Base-by-base conservation (phyloP, 805 yeast genomes). In the Cyberlindnera mycetangii region DNA sequence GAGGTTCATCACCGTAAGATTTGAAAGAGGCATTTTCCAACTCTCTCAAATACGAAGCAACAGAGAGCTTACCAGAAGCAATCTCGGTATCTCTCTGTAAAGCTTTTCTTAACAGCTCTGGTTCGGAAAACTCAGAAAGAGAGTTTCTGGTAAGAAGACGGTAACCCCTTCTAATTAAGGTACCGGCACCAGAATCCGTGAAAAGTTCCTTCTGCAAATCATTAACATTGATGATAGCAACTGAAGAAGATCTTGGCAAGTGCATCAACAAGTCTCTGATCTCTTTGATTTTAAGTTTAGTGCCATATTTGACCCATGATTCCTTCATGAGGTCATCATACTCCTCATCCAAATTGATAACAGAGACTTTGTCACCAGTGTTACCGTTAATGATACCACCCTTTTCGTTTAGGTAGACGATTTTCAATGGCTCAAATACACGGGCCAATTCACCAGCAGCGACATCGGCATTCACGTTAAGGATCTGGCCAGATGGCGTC, bases 101-200 rank as follows among this genome's bases (percentile, higher is more conserved):
- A 17, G 89, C 93, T 39, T 75, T 64, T 68, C 96, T 79, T 55
- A 93, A 76, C 42, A 80, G 69, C 60, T 87, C 96, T n/a, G 88
- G 78, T 48, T 82, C 79, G 22, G 67, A 56, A 63, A 90, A 85
- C 50, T 86, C 92, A 31, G 72, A 67, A 43, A 89, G 69, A 18
- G 85, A 77, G 58, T 79, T 76, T 64, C 89, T 81, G 59, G 80
- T 82, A 46, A 84, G 65, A 54, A 93, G 75, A 69, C 88, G 89
- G 71, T 92, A 88, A 51, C 99, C 99, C 68, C 99, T 83, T 77
- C 99, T 85, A 59, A 93, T 89, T 72, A 93, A 76, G 37, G 99
- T 93, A 62, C 99, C 99, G 24, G 99, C 99, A 67, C 99, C 99
- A 15, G 96, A 85, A 66, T 93, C 99, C 32, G 99, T 93, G 70